Percentiles rank a stretch among this genome's conserved stretches.
Evolutionary conservation across 331 rosid genomes (phyloP).

Genomic region (Quercus phellos): DNA sequence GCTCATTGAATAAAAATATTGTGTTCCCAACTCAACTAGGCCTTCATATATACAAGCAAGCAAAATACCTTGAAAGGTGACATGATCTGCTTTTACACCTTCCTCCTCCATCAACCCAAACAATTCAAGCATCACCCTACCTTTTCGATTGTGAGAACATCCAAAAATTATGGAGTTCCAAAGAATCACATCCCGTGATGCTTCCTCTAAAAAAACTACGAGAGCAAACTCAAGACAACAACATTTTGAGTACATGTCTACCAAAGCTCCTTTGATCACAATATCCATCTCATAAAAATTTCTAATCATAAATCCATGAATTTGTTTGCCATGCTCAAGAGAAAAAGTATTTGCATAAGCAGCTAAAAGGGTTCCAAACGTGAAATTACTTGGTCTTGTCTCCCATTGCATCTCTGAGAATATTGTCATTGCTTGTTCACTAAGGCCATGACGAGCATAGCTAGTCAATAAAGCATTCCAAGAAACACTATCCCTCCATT

Average conservation of each 20-base stretch:
- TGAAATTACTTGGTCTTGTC: constrained; percentile 44
- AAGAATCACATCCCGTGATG: constrained; percentile 43
- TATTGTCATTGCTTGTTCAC: constrained; percentile 56
- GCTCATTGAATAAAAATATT: neutral
- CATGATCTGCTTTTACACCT: constrained; percentile 59
- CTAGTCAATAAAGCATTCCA: constrained; percentile 70
- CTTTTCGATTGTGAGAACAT: constrained; percentile 51
- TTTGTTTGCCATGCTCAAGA: constrained; percentile 55
- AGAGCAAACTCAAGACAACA: constrained; percentile 45
- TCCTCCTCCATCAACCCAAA: constrained; percentile 43
- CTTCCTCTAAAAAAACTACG: constrained; percentile 42
- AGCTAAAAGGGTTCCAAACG: constrained; percentile 54
- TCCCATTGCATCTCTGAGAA: constrained; percentile 73
- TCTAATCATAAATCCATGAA: constrained; percentile 69
- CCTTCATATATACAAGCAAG: constrained; percentile 56
- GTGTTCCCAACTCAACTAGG: too few species aligned
- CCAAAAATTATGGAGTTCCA: constrained; percentile 73
- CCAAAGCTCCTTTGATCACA: constrained; percentile 48
- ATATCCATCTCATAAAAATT: constrained; percentile 47
- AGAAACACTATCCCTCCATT: constrained; percentile 62
- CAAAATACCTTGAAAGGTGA: constrained; percentile 59
- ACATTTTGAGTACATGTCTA: constrained; percentile 66
- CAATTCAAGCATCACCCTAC: constrained; percentile 40
- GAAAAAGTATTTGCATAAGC: constrained; percentile 62
- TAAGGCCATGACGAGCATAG: constrained; percentile 46